Base-by-base conservation (phyloP, 1,284 basidiomycete species). In the Sporisorium graminicola region DNA sequence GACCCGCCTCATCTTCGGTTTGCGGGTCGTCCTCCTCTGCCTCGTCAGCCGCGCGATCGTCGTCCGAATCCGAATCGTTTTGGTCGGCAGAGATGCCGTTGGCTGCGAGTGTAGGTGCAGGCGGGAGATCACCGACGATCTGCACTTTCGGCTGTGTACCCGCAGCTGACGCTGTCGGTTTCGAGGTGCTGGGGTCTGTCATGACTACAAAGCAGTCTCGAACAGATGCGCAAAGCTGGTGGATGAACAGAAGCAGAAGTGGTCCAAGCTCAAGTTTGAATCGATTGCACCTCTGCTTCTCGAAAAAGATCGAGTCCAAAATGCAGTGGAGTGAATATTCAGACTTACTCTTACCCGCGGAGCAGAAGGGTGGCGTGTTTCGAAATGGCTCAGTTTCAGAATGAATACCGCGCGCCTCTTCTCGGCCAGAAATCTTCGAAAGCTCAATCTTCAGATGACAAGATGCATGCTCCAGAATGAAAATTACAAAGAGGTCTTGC, bases 21-120 rank as follows among this genome's bases (percentile, higher is more conserved):
- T 68, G 73, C 0, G 63, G 66, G 24, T 79, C 79, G 1, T 78
- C 60, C 6, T 63, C 59, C 5, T 65, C 55, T 8, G 62, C 64
- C 6, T 58, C 53, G 4, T 5, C 50, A 5, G 24, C 29, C 16
- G 64, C 49, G 5, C 51, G 31, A n/a, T 74, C 72, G 18, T 73
- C 56, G 0, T 81, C 79, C 8, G 79, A 81, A 20, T 77, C 77
- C 8, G 74, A 64, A 27, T 77, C 77, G 13, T 68, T 58, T 5
- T 18, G 50, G 27, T 49, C 54, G 13, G 50, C n/a, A 1, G 50
- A 22, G 4, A 58, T 37, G 31, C 55, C 61, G 20, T 71, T 75
- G 31, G 60, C n/a, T 22, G 66, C 52, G 40, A 65, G 26, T 10
- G 51, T 62, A 9, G 70, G 60, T 33, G 49, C 52, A 4, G 64